Percentiles rank a stretch among this genome's conserved stretches.
Conservation (phyloP, 2,329 filamentous ascomycete genomes). For the Pyrenochaeta sp. region DNA sequence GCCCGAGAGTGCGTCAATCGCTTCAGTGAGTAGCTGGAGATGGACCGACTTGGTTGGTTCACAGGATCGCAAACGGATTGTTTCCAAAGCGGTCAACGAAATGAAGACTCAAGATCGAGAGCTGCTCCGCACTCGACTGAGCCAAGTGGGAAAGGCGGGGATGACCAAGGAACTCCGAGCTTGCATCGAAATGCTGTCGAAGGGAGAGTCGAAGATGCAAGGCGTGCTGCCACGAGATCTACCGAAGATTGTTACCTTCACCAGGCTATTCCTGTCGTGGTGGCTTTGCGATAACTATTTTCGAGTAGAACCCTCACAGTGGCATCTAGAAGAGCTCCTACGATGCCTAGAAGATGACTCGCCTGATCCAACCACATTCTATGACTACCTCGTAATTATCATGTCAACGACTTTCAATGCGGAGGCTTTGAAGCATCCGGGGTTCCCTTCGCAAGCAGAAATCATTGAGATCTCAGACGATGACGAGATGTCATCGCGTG, state of each 20-base stretch:
- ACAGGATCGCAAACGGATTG: conserved; percentile 53
- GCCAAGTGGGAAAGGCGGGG: conserved; percentile 20
- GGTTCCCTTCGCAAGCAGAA: conserved; percentile 35
- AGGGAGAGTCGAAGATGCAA: conserved; percentile 26
- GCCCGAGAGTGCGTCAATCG: conserved; percentile 38
- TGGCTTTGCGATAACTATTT: conserved; percentile 38
- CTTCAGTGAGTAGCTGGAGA: conserved; percentile 37
- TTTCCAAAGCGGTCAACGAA: conserved; percentile 54
- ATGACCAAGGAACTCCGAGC: conserved; percentile 34
- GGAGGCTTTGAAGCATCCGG: conserved; percentile 27
- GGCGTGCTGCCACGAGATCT: conserved; percentile 37
- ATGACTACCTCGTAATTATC: conserved; percentile 33
- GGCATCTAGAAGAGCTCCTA: conserved; percentile 26
- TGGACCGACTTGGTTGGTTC: conserved; percentile 49
- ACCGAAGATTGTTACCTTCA: conserved; percentile 33
- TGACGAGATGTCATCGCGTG: conserved; percentile 15
- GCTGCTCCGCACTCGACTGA: conserved; percentile 29
- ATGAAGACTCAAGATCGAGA: conserved; percentile 33
- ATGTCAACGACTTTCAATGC: conserved; percentile 36
- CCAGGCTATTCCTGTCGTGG: conserved; percentile 48
- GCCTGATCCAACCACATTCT: conserved; percentile 29
- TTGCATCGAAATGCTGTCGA: conserved; percentile 34
- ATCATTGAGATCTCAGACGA: conserved; percentile 41
- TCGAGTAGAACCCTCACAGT: conserved; percentile 5
- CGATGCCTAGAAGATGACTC: conserved; percentile 16